Evolutionary conservation across 148 eudicot genomes (phyloP).

Genomic region (Arctostaphylos glauca): DNA sequence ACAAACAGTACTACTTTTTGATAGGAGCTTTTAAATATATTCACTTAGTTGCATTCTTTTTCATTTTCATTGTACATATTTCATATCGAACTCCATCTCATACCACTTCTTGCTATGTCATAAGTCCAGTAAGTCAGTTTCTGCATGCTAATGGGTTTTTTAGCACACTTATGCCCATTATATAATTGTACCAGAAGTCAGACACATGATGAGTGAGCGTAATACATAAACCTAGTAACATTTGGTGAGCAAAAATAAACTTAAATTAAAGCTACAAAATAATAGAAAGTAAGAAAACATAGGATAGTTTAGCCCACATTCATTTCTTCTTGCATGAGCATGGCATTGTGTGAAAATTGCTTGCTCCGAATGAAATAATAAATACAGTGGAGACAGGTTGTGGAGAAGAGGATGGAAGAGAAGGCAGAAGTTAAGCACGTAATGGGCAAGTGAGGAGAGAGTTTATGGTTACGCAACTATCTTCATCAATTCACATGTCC

Average conservation of each 20-base stretch:
- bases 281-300: background rate
- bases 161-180: background rate
- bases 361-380: background rate
- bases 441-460: background rate
- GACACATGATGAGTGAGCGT: background rate
- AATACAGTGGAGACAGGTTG: background rate
- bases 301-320: background rate
- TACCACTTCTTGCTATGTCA: background rate
- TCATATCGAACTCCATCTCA: background rate
- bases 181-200: background rate
- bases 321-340: background rate
- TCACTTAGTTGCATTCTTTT: background rate
- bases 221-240: background rate
- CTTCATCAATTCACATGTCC: background rate
- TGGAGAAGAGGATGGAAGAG: background rate
- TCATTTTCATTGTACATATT: background rate
- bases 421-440: background rate
- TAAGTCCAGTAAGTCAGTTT: background rate
- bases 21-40: background rate
- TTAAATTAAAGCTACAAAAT: background rate
- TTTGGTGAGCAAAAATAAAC: background rate
- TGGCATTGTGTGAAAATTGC: background rate
- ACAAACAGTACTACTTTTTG: background rate
- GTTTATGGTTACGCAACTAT: background rate
- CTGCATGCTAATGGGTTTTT: background rate